Conservation (phyloP, 768 basidiomycete genomes). For the Suillus cothurnatus region DNA sequence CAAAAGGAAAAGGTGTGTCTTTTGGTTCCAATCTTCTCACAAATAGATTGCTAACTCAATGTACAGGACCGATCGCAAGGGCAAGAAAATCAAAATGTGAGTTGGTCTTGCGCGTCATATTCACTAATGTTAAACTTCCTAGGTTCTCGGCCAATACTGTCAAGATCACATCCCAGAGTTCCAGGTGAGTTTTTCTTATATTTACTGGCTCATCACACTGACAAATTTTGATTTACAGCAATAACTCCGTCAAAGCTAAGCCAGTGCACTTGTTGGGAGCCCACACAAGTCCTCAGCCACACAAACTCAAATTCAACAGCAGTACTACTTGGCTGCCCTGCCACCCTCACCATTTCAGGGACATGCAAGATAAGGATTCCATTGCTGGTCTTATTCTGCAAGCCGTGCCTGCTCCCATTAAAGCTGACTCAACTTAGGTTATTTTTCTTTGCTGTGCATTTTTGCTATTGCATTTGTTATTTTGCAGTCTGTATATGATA, state of each 20-base stretch:
- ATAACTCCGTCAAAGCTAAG: background rate
- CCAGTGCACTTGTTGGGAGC: background rate
- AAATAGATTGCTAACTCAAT: background rate
- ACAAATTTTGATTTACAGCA: background rate
- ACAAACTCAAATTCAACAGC: background rate
- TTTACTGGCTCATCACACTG: background rate
- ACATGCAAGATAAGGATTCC: too few species aligned
- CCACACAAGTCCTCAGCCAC: background rate
- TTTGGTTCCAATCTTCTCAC: background rate
- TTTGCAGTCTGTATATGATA: too few species aligned
- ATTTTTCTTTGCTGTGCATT: too few species aligned
- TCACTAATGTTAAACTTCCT: too few species aligned
- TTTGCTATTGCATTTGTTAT: too few species aligned
- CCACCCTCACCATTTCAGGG: too few species aligned
- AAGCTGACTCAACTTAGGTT: too few species aligned
- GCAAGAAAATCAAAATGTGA: background rate
- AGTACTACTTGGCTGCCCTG: too few species aligned
- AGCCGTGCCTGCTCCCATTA: too few species aligned
- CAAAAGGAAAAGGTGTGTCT: background rate
- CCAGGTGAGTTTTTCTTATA: background rate
- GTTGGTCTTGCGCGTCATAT: background rate
- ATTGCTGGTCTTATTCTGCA: too few species aligned
- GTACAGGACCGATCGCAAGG: background rate
- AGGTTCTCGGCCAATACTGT: background rate
- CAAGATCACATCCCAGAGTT: background rate